Evolutionary conservation across 164 flowering plant species (phyloP).

Genomic region (Chimonanthus praecox): DNA sequence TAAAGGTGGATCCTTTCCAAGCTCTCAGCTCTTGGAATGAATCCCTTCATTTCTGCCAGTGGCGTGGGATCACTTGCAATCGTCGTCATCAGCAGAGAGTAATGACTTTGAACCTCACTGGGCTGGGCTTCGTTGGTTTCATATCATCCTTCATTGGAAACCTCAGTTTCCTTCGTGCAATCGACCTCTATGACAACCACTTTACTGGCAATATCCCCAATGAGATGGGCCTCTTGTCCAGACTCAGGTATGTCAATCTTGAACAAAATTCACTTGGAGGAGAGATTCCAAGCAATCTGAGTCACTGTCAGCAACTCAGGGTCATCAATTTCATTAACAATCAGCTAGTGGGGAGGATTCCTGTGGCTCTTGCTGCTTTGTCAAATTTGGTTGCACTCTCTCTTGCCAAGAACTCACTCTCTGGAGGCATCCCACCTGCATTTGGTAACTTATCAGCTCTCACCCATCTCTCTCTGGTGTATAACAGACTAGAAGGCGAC

Average conservation of each 20-base stretch:
- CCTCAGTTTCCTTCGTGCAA: conserved; percentile 7
- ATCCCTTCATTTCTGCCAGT: conserved; percentile 12
- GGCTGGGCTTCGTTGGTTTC: conserved; percentile 1
- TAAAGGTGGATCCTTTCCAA: neutral
- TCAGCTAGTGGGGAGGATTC: conserved; percentile 3
- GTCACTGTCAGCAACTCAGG: conserved; percentile 4
- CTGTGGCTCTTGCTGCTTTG: neutral
- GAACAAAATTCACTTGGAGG: conserved; percentile 5
- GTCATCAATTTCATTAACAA: neutral
- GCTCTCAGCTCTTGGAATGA: conserved; percentile 12
- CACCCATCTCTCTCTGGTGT: neutral
- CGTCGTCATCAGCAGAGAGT: conserved; percentile 11
- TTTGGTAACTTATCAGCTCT: neutral
- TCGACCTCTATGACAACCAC: conserved; percentile 6
- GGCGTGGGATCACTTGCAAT: conserved; percentile 11
- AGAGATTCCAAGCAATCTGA: conserved; percentile 8
- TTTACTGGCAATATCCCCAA: conserved; percentile 6
- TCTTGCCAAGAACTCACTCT: neutral
- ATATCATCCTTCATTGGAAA: conserved; percentile 9
- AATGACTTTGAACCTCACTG: neutral
- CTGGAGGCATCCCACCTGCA: neutral
- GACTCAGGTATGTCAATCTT: conserved; percentile 1
- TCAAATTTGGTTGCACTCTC: neutral
- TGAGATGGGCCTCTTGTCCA: conserved; percentile 11
- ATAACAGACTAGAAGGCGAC: neutral